Conservation (phyloP, 495 filamentous ascomycete genomes). For the Viridothelium virens region DNA sequence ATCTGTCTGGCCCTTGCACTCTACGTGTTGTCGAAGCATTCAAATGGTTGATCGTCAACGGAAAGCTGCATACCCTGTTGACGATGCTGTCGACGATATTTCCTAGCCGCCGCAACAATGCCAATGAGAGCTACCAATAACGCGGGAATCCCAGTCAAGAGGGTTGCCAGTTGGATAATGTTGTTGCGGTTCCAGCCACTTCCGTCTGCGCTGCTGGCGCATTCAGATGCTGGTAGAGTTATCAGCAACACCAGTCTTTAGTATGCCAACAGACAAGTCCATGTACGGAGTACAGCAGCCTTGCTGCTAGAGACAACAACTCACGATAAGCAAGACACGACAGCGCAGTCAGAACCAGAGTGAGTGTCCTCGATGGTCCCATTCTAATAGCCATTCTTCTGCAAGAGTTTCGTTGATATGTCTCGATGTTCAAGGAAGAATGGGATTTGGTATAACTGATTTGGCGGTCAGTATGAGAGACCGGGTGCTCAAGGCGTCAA, state of each 20-base stretch:
- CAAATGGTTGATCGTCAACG: background rate
- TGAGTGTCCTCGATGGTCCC: background rate
- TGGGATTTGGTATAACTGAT: background rate
- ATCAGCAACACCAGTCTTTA: background rate
- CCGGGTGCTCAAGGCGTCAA: background rate
- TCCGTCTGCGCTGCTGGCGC: background rate
- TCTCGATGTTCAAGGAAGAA: background rate
- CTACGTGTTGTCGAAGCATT: background rate
- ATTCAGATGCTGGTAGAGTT: background rate
- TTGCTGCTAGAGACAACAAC: background rate
- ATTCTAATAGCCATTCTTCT: background rate
- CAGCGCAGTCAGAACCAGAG: background rate
- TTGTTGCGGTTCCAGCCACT: background rate
- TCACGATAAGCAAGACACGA: background rate
- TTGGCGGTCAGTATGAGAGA: background rate
- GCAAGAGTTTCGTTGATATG: background rate
- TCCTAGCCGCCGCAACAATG: background rate
- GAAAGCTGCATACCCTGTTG: background rate
- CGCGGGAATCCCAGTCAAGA: background rate
- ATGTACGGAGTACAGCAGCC: background rate
- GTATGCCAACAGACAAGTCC: background rate
- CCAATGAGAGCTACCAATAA: background rate
- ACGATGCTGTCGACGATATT: background rate
- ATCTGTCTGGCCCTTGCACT: background rate
- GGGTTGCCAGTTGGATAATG: slow-evolving; percentile 1